Percentiles rank a stretch among this genome's conserved stretches.
These are phyloP conservation scores for Castanospermum australe DNA, from an alignment of 306 rosid genomes.

Conservation along the genomic window DNA sequence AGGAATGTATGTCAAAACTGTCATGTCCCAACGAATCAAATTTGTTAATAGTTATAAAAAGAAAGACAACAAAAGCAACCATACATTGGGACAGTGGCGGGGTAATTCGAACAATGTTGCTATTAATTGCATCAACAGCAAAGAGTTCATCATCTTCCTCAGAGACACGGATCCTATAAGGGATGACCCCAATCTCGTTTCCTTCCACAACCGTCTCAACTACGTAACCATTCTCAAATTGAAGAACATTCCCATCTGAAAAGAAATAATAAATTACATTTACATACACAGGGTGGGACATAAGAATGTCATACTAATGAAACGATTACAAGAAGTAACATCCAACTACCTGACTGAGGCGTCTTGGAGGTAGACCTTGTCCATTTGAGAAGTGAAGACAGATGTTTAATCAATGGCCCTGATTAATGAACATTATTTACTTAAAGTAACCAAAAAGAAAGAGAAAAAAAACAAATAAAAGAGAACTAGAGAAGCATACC, in stretches of 20 bases:
- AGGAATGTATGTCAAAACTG: not conserved
- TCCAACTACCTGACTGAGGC: conserved; percentile 70
- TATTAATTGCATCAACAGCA: conserved; percentile 78
- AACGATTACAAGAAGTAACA: too few species aligned
- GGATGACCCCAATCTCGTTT: conserved; percentile 79
- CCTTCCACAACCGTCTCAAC: conserved; percentile 96
- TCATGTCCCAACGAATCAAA: not conserved
- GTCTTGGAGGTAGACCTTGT: conserved; percentile 73
- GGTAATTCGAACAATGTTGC: conserved; percentile 87
- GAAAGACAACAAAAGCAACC: conserved; percentile 16
- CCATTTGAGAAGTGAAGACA: conserved; percentile 83
- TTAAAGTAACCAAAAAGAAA: not conserved
- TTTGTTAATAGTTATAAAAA: not conserved
- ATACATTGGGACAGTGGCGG: conserved; percentile 90
- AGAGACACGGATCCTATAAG: conserved; percentile 74
- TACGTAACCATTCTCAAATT: conserved; percentile 89
- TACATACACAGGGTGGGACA: not conserved
- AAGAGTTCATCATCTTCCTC: conserved; percentile 93
- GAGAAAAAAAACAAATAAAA: not conserved
- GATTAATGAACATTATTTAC: conserved; percentile 33
- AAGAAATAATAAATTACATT: conserved; percentile 16
- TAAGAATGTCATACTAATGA: not conserved
- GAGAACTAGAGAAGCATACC: conserved; percentile 8
- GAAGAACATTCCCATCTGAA: conserved; percentile 86
- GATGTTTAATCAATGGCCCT: conserved; percentile 82